A percentile compares a stretch with the other conserved stretches of the same genome.
phyloP scores from a whole-genome alignment of 2,329 filamentous ascomycete genomes.

The Clathrospora elynae region DNA sequence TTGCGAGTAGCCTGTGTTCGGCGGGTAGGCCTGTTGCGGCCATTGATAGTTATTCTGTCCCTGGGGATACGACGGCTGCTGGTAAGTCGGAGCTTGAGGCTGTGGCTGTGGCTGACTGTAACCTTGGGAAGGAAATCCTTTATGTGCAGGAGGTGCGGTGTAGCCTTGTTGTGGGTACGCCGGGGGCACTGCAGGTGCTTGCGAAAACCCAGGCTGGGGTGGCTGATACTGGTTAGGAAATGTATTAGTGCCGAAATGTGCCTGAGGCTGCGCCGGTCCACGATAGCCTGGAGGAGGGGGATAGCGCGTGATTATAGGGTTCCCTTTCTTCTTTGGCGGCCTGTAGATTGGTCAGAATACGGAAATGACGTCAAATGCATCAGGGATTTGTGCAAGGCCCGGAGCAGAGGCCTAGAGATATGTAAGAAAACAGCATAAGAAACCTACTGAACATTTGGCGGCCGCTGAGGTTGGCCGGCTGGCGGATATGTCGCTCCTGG shows the following conservation, averaged over 20 bases:
- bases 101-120: slow-evolving; percentile 33
- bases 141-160: slow-evolving; percentile 22
- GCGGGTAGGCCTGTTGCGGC: slow-evolving; percentile 30
- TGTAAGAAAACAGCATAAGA: slow-evolving; percentile 3
- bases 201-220: slow-evolving; percentile 36
- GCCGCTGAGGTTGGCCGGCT: slow-evolving; percentile 27
- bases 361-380: neutral
- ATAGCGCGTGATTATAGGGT: slow-evolving; percentile 57
- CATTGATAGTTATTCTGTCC: slow-evolving; percentile 32
- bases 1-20: slow-evolving; percentile 32
- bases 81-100: slow-evolving; percentile 20
- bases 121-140: slow-evolving; percentile 30
- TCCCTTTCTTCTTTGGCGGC: slow-evolving; percentile 53
- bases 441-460: slow-evolving; percentile 43
- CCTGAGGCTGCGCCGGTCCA: slow-evolving; percentile 42
- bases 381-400: neutral
- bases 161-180: slow-evolving; percentile 34
- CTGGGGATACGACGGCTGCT: slow-evolving; percentile 28
- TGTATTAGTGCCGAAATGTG: slow-evolving; percentile 32
- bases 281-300: slow-evolving; percentile 56
- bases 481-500: slow-evolving; percentile 31
- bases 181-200: slow-evolving; percentile 25
- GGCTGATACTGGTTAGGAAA: slow-evolving; percentile 36
- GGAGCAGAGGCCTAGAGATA: neutral
- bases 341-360: slow-evolving; percentile 30